phyloP scores from a whole-genome alignment of 2,329 filamentous ascomycete species.

The Paecilomyces dactylethromorphus region DNA sequence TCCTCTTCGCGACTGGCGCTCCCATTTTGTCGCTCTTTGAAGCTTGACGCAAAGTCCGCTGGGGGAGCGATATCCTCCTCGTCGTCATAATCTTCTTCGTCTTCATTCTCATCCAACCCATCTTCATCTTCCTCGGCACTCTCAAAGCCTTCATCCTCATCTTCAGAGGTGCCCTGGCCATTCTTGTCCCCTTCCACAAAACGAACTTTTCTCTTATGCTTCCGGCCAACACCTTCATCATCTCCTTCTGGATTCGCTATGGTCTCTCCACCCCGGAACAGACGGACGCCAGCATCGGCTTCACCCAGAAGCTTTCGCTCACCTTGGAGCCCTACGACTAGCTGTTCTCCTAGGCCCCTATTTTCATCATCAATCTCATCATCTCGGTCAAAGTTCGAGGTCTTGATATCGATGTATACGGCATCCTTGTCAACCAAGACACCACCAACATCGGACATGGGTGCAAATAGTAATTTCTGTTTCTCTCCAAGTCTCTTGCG shows the following conservation, averaged over 20 bases:
- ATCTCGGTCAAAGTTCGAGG: constrained; percentile 62
- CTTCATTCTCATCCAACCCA: constrained; percentile 37
- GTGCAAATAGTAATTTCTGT: constrained; percentile 91
- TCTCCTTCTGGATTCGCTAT: constrained; percentile 52
- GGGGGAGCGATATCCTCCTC: constrained; percentile 33
- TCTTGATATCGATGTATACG: constrained; percentile 76
- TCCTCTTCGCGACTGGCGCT: constrained; percentile 53
- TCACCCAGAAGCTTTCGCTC: constrained; percentile 77
- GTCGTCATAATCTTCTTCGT: constrained; percentile 27
- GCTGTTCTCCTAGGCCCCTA: constrained; percentile 86
- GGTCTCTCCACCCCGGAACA: constrained; percentile 73
- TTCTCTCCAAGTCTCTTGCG: constrained; percentile 84
- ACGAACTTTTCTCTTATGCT: constrained; percentile 45
- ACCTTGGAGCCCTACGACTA: constrained; percentile 83
- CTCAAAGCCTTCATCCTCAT: constrained; percentile 49
- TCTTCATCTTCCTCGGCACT: constrained; percentile 48
- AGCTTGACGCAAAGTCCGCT: constrained; percentile 36
- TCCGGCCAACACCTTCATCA: constrained; percentile 53
- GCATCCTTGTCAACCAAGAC: constrained; percentile 95
- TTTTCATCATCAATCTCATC: constrained; percentile 60
- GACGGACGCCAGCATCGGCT: constrained; percentile 71
- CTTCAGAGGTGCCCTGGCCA: constrained; percentile 51
- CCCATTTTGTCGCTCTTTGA: constrained; percentile 44
- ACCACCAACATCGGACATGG: constrained; percentile 96
- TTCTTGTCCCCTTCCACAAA: constrained; percentile 43